Evolutionary conservation across 108 stramenopile genomes (phyloP), one percentile per base, ranked within the genome.

Genomic region (Fragilariopsis cylindrus): DNA sequence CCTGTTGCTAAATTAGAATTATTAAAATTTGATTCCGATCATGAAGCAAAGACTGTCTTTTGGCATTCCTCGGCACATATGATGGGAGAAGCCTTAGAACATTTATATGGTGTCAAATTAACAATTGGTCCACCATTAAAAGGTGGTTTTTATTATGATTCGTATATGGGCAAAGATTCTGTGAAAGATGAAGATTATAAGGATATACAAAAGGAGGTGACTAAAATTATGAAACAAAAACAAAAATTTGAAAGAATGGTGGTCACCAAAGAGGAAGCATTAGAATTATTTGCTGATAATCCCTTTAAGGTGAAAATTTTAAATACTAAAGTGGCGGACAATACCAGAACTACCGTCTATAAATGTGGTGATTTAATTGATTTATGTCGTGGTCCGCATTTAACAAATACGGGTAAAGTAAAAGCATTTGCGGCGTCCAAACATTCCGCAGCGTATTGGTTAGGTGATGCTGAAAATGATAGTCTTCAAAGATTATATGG

Each of bases 31-130:
- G 88, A 87, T 39, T 92, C 89, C 41, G 95, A 96, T 57, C 71
- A 73, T 9, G 98, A 97, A 69, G 96, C 95, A 39, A 93, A 95
- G 69, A 93, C 96, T 69, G 97, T 95, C 41, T 99, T 99, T 82
- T 99, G 99, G 99, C 99, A 99, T 75, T 98, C 97, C 3, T 95
- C 95, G 13, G 96, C 98, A 0, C 99, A 99, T 84, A 91, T 98
- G 66, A 78, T 99, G 79, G 99, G 99, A 45, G 95, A 96, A 77
- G 97, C 97, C 9, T 84, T 99, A 75, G 99, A 99, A 82, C 92
- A 91, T 69, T 73, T 92, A 76, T 98, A 89, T 82, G 98, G 98
- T 11, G 83, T 81, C 70, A 91, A 96, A 70, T 82, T 99, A 56
- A 98, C 98, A 56, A 95, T 98, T 70, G 98, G 99, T 18, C 99